Base-by-base conservation (phyloP, 352 stramenopile species). In the Pythium pyrilobum region DNA sequence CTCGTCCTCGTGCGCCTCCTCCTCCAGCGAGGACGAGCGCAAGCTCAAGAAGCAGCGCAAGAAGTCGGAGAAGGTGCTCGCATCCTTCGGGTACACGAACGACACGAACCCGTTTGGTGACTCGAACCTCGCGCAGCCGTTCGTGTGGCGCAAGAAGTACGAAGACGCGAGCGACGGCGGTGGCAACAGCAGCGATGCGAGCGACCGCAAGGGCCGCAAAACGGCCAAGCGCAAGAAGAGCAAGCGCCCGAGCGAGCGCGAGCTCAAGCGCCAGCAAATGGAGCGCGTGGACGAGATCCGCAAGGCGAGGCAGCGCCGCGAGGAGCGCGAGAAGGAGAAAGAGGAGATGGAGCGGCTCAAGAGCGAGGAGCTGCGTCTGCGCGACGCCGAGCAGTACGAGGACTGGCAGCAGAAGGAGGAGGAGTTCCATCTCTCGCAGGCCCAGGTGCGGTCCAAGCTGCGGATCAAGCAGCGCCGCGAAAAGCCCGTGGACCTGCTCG, bases 21-120 rank as follows among this genome's bases (percentile, higher is more conserved):
- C 52, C 7, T 56, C 55, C 51, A 67, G 55, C 1, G 51, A 73
- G 0, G 74, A 80, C 31, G 52, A 60, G 51, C 84, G 80, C 29
- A 38, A 36, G 8, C 65, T 72, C 64, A 79, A 77, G 39, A 83
- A 77, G 41, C 70, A 80, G 59, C 73, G 71, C 51, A 88, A 87
- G 62, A 78, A 85, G 40, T 72, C 81, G 5, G 69, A 80, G 37
- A 92, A 92, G 48, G 67, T 95, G 59, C 69, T 92, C 24, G 69
- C 79, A 34, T 70, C 67, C 27, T 81, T 98, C 63, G 96, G 96
- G 32, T 99, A 99, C 72, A 97, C 96, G n/a, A 96, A 98, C 68
- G 96, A 99, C 18, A 88, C 96, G 37, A 99, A 99, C 71, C 97
- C 97, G 40, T 99, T 99, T 53, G 93, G 96, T 20, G 97, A 99